phyloP scores from a whole-genome alignment of 2,329 filamentous ascomycete genomes.

The Aspergillus quadrilineatus region DNA sequence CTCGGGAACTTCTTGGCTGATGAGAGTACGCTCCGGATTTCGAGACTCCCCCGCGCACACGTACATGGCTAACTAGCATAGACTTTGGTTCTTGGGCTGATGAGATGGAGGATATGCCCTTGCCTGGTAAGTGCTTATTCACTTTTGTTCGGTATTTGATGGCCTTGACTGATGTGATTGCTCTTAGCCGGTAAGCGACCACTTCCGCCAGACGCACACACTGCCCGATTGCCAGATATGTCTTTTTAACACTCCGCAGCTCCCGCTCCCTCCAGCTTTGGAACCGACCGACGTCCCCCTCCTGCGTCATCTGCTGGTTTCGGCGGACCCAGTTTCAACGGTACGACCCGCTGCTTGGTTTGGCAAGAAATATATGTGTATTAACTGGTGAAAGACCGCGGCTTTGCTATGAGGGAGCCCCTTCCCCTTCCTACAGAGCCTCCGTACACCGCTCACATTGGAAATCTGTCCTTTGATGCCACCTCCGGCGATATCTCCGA shows the following conservation, averaged over 20 bases:
- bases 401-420: conserved; percentile 58
- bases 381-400: conserved; percentile 30
- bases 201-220: conserved; percentile 7
- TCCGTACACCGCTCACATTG: conserved; percentile 91
- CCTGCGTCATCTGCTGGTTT: conserved; percentile 38
- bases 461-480: conserved; percentile 94
- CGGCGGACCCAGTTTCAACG: conserved; percentile 36
- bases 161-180: conserved; percentile 8
- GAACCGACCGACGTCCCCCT: conserved; percentile 51
- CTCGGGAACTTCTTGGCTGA: conserved; percentile 94
- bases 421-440: conserved; percentile 87
- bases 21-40: conserved; percentile 65
- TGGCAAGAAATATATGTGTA: conserved; percentile 11
- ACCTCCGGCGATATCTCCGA: conserved; percentile 78
- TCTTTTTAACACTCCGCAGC: conserved; percentile 29
- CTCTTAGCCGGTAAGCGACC: conserved; percentile 33
- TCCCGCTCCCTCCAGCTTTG: conserved; percentile 48
- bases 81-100: conserved; percentile 94
- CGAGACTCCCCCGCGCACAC: conserved; percentile 15
- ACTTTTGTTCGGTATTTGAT: neutral
- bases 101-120: conserved; percentile 86
- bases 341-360: conserved; percentile 23
- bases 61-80: conserved; percentile 41
- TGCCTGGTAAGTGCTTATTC: conserved; percentile 62
- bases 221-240: conserved; percentile 7